These are phyloP conservation scores for Middelhovenomyces tepae DNA, from an alignment of 805 yeast species.

Conservation along the genomic window DNA sequence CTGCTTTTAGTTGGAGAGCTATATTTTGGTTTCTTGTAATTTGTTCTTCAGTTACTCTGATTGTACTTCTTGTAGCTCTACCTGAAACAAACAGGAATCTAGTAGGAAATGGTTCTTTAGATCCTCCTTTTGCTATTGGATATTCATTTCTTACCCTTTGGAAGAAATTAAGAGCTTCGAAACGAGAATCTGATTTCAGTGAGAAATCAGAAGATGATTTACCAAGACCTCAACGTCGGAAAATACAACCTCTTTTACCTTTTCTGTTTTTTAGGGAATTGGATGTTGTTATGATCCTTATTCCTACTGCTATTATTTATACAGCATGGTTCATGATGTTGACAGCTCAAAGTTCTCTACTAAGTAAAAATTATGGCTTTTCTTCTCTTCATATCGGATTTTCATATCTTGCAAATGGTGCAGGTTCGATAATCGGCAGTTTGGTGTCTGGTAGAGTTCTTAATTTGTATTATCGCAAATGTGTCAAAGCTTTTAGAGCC, in stretches of 20 bases:
- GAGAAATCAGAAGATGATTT: slow-evolving; percentile 1
- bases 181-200: too few species aligned
- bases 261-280: slow-evolving; percentile 35
- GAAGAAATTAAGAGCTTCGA: slow-evolving; percentile 22
- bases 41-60: slow-evolving; percentile 41
- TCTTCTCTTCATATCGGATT: slow-evolving; percentile 53
- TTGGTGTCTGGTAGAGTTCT: slow-evolving; percentile 47
- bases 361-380: slow-evolving; percentile 43
- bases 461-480: slow-evolving; percentile 40
- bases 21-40: slow-evolving; percentile 57
- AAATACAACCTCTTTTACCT: slow-evolving; percentile 27
- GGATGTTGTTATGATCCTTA: slow-evolving; percentile 41
- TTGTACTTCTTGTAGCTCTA: slow-evolving; percentile 31
- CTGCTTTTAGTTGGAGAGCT: slow-evolving; percentile 54
- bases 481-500: slow-evolving; percentile 9
- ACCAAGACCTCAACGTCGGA: slow-evolving; percentile 9
- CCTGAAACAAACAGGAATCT: slow-evolving; percentile 71
- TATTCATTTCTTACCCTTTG: slow-evolving; percentile 12
- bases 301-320: slow-evolving; percentile 56
- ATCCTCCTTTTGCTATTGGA: slow-evolving; percentile 32
- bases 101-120: slow-evolving; percentile 66
- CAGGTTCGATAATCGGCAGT: slow-evolving; percentile 55
- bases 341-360: slow-evolving; percentile 52
- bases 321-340: slow-evolving; percentile 63
- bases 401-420: slow-evolving; percentile 68